These are phyloP conservation scores for Pelargonium hybrid DNA, from an alignment of 441 rosid genomes.

Conservation along the genomic window DNA sequence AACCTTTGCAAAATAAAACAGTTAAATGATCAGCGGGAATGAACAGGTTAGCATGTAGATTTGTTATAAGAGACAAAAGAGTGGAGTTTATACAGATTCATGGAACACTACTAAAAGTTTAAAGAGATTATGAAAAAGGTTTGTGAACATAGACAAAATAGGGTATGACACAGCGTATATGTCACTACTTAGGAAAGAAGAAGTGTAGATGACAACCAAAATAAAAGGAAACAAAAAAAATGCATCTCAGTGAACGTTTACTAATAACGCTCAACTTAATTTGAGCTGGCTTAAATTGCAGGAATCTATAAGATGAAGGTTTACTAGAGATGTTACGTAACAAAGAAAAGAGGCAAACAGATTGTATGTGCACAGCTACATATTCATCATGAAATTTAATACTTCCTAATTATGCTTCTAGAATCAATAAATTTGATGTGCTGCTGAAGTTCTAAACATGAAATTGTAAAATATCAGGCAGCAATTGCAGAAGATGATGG, in stretches of 20 bases:
- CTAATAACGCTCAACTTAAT: too few relatives aligned
- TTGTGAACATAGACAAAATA: neutral
- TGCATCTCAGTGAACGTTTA: too few relatives aligned
- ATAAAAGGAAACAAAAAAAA: too few relatives aligned
- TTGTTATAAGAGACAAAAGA: neutral
- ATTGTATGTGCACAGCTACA: neutral
- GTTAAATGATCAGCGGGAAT: constrained; percentile 13
- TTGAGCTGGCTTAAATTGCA: too few relatives aligned
- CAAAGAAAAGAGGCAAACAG: neutral
- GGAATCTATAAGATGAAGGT: too few relatives aligned
- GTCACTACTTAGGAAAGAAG: neutral
- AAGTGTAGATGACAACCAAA: too few relatives aligned
- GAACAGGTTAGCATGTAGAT: neutral
- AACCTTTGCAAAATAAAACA: constrained; percentile 39
- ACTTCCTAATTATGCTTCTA: neutral
- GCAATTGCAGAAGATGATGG: neutral
- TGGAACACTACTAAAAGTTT: neutral
- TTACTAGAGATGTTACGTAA: neutral
- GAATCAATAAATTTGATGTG: neutral
- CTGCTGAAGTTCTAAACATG: neutral
- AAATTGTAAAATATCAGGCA: neutral
- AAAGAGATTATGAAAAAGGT: neutral
- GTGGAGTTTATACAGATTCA: neutral
- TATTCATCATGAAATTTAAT: neutral
- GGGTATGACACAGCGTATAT: neutral